Conservation (phyloP, 2,329 filamentous ascomycete genomes). For the Exserohilum rostratum region DNA sequence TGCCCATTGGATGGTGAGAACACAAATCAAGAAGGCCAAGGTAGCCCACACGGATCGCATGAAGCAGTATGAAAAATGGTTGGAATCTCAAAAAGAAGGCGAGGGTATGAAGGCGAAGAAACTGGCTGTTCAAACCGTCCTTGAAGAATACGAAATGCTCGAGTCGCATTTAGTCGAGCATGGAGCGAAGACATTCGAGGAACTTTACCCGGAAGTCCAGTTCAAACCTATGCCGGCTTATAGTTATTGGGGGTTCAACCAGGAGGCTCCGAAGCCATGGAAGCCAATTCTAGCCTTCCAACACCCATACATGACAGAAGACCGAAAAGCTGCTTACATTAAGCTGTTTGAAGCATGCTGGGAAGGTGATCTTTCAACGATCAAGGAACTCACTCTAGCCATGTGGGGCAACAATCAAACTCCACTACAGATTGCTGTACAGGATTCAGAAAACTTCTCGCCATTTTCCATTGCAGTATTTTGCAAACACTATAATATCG, state of each 20-base stretch:
- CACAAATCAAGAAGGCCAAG: constrained; percentile 48
- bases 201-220: constrained; percentile 51
- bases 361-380: constrained; percentile 68
- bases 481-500: constrained; percentile 68
- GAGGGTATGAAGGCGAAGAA: constrained; percentile 59
- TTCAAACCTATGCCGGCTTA: not conserved
- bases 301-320: constrained; percentile 57
- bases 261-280: constrained; percentile 24
- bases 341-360: constrained; percentile 76
- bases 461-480: constrained; percentile 73
- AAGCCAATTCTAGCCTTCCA: constrained; percentile 51
- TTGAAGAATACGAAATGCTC: constrained; percentile 61
- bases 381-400: constrained; percentile 68
- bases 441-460: constrained; percentile 58
- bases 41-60: constrained; percentile 46
- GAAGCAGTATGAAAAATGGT: constrained; percentile 35
- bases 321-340: constrained; percentile 64
- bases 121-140: constrained; percentile 58
- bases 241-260: not conserved
- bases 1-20: constrained; percentile 60
- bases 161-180: constrained; percentile 61
- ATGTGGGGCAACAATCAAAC: constrained; percentile 63
- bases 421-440: constrained; percentile 65
- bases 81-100: constrained; percentile 23
- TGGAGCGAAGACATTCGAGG: constrained; percentile 69